These are phyloP conservation scores for Vaccinium macrocarpon DNA, from an alignment of 148 eudicot species.

Conservation along the genomic window DNA sequence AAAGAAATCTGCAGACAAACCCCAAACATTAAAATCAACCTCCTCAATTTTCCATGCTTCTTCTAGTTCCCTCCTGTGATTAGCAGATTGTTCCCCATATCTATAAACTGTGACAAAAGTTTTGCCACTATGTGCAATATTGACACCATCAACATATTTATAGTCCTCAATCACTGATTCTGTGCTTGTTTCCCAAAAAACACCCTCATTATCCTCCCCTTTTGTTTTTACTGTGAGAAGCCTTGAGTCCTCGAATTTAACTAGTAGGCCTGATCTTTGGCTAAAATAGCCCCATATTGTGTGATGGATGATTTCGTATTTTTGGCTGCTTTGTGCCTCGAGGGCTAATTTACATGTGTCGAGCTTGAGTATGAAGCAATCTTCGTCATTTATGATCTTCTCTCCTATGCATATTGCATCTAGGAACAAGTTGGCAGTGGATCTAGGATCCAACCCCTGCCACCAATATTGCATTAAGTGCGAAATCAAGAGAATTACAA, in stretches of 20 bases:
- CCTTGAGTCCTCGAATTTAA: conserved; percentile 89
- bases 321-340: conserved; percentile 63
- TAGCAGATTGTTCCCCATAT: conserved; percentile 88
- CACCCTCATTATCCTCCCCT: conserved; percentile 64
- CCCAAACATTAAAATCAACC: conserved; percentile 73
- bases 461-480: background rate
- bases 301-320: conserved; percentile 85
- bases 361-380: conserved; percentile 89
- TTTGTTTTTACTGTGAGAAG: conserved; percentile 62
- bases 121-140: conserved; percentile 80
- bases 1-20: conserved; percentile 60
- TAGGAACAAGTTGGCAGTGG: conserved; percentile 69
- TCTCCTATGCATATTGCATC: conserved; percentile 99
- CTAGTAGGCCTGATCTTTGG: conserved; percentile 80
- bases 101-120: conserved; percentile 74
- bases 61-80: conserved; percentile 82
- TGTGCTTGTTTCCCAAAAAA: conserved; percentile 93
- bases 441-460: conserved; percentile 73
- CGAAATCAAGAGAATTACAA: background rate
- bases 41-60: conserved; percentile 95
- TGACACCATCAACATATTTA: conserved; percentile 78
- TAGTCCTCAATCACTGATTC: conserved; percentile 86
- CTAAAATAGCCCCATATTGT: conserved; percentile 97
- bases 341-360: conserved; percentile 77
- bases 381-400: conserved; percentile 85